Conservation (phyloP, 164 flowering plant genomes). For the Magnolia officinalis region DNA sequence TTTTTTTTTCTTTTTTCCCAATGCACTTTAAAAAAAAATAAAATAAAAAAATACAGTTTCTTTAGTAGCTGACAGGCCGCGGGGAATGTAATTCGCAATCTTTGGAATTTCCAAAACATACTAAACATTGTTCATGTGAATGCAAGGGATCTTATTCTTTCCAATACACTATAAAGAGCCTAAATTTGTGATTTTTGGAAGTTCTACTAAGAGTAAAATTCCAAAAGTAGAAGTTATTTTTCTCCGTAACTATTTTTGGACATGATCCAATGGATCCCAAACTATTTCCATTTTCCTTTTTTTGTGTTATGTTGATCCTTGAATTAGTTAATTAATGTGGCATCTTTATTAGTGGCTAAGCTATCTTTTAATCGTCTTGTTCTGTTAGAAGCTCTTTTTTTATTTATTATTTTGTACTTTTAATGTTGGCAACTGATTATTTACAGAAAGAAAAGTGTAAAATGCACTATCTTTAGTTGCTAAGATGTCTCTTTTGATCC, state of each 20-base stretch:
- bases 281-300: neutral
- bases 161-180: neutral
- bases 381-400: too few relatives aligned
- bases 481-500: too few relatives aligned
- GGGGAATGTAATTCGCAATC: neutral
- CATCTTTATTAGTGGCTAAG: neutral
- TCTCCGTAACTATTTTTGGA: neutral
- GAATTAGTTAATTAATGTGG: neutral
- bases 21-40: neutral
- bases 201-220: neutral
- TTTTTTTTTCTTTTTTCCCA: neutral
- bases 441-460: too few relatives aligned
- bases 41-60: neutral
- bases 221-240: neutral
- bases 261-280: neutral
- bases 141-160: neutral
- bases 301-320: neutral
- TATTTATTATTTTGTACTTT: too few relatives aligned
- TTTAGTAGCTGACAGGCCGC: neutral
- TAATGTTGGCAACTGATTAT: too few relatives aligned
- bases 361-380: too few relatives aligned
- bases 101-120: neutral
- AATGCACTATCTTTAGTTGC: neutral
- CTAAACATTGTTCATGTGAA: neutral
- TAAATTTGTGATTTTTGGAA: neutral